These are phyloP conservation scores for Raffaelea albimanens DNA, from an alignment of 2,329 filamentous ascomycete genomes.

Conservation along the genomic window DNA sequence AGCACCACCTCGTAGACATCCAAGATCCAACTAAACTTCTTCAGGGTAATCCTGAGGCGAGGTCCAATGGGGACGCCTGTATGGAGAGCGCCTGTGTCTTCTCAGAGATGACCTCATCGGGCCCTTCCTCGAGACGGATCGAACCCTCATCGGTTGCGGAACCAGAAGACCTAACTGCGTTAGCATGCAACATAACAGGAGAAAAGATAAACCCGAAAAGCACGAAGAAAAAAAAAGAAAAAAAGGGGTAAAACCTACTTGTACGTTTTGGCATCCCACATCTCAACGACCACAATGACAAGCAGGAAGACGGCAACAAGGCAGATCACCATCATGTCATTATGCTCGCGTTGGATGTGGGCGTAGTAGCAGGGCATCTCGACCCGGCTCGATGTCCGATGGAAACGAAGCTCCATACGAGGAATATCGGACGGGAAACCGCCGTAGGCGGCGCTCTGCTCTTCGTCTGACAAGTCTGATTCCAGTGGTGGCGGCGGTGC, in stretches of 20 bases:
- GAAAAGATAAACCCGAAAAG: not conserved
- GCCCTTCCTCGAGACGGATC: too few species aligned
- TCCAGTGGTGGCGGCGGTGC: not conserved
- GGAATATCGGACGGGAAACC: not conserved
- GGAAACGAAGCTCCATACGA: not conserved
- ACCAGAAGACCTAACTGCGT: not conserved
- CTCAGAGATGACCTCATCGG: too few species aligned
- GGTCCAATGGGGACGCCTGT: too few species aligned
- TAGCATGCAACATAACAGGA: not conserved
- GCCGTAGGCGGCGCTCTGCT: not conserved
- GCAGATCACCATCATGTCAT: constrained; percentile 21
- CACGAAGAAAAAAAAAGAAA: not conserved
- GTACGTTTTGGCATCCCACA: constrained; percentile 12
- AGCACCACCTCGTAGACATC: not conserved
- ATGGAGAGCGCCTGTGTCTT: too few species aligned
- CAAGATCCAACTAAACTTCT: too few species aligned
- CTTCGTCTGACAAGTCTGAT: not conserved
- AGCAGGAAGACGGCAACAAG: constrained; percentile 20
- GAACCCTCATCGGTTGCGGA: not conserved
- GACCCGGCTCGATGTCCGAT: not conserved
- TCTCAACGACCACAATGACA: constrained; percentile 20
- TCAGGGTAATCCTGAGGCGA: not conserved
- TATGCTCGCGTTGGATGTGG: constrained; percentile 13
- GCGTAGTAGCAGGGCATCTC: constrained; percentile 13
- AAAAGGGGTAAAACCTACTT: constrained; percentile 13